Conservation (phyloP, 305 asterid species). For the Salvia sclarea region DNA sequence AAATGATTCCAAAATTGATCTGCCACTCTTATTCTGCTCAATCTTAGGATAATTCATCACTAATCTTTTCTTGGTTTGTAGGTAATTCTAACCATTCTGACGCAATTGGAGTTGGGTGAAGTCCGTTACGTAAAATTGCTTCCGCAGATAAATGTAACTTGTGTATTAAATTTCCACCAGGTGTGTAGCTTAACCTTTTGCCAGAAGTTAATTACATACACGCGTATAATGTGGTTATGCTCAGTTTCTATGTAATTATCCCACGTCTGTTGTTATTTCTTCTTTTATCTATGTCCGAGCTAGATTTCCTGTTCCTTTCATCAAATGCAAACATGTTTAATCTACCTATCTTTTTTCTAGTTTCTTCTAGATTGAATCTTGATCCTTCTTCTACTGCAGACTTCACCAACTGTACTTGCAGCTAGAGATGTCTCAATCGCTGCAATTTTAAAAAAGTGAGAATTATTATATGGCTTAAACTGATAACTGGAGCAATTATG, state of each 20-base stretch:
- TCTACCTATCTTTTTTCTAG: constrained; percentile 17
- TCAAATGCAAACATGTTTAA: not conserved
- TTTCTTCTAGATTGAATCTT: constrained; percentile 28
- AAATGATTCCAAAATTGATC: constrained; percentile 5
- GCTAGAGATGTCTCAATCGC: constrained; percentile 65
- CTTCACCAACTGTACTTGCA: constrained; percentile 75
- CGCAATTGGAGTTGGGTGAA: constrained; percentile 96
- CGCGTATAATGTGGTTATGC: not conserved
- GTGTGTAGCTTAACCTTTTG: constrained; percentile 41
- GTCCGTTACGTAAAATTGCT: constrained; percentile 69
- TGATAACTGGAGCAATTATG: constrained; percentile 28
- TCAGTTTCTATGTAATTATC: not conserved
- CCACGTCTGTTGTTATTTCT: constrained; percentile 7
- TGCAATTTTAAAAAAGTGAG: constrained; percentile 83
- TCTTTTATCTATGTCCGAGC: not conserved
- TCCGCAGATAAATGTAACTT: constrained; percentile 81
- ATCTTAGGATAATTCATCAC: constrained; percentile 31
- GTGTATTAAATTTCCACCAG: constrained; percentile 89
- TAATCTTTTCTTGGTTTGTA: constrained; percentile 41
- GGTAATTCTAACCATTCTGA: constrained; percentile 89
- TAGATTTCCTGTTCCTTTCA: not conserved
- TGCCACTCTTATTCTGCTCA: not conserved
- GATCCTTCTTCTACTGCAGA: constrained; percentile 53
- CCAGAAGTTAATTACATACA: not conserved
- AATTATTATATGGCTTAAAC: constrained; percentile 24